Evolutionary conservation across 2,329 filamentous ascomycete genomes (phyloP).

Genomic region (Raffaelea arxii): DNA sequence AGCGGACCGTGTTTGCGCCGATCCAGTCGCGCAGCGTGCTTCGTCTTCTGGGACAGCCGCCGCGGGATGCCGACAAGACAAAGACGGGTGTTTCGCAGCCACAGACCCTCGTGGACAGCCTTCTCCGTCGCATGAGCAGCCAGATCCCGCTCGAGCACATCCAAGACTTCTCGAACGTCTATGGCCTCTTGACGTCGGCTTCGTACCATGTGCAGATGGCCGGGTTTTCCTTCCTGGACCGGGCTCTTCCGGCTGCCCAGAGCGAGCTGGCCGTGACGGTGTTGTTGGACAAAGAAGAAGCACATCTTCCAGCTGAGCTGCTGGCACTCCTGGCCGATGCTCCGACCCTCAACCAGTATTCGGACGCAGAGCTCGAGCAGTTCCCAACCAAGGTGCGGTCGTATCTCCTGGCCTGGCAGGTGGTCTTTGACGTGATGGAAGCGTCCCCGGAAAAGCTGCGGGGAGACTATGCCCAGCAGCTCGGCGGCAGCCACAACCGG

Average conservation of each 20-base stretch:
- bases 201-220: slow-evolving; percentile 69
- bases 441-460: slow-evolving; percentile 74
- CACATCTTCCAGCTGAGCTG: slow-evolving; percentile 72
- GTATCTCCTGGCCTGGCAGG: slow-evolving; percentile 81
- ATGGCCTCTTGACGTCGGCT: slow-evolving; percentile 64
- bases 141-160: slow-evolving; percentile 53
- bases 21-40: slow-evolving; percentile 49
- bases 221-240: slow-evolving; percentile 71
- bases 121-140: slow-evolving; percentile 60
- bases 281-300: slow-evolving; percentile 59
- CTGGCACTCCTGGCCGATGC: slow-evolving; percentile 73
- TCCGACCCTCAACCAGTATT: slow-evolving; percentile 59
- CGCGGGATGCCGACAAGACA: too few species aligned
- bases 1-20: slow-evolving; percentile 51
- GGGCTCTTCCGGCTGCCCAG: slow-evolving; percentile 67
- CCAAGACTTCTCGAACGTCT: slow-evolving; percentile 58
- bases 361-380: slow-evolving; percentile 53
- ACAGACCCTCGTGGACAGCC: slow-evolving; percentile 62
- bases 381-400: slow-evolving; percentile 63
- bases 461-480: slow-evolving; percentile 66
- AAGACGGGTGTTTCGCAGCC: slow-evolving; percentile 42
- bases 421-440: slow-evolving; percentile 78
- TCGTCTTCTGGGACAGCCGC: slow-evolving; percentile 41
- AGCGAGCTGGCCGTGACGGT: slow-evolving; percentile 74
- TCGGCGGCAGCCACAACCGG: slow-evolving; percentile 61